Base-by-base conservation (phyloP, 208 protist genomes). In the Zelonia costaricensis region DNA sequence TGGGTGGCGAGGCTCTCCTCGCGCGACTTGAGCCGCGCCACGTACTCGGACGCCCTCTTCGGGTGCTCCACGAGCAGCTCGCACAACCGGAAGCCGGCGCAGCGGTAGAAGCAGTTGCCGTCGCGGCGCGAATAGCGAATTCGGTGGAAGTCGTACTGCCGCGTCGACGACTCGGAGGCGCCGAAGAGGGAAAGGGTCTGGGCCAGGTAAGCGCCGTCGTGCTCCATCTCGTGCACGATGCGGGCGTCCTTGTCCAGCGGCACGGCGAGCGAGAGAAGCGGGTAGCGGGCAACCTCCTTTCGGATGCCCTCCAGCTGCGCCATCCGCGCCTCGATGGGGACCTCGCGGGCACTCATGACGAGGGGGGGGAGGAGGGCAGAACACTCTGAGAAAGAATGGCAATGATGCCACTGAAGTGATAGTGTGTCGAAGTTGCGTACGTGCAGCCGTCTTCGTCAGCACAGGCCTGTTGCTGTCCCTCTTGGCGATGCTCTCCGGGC, bases 21-120 rank as follows among this genome's bases (percentile, higher is more conserved):
- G 10, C 80, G 35, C 3, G 28, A 40, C 23, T 46, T 49, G 15
- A 88, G 35, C 16, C 28, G 43, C 3, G 69, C 35, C 9, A 69
- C 12, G n/a, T 61, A 81, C 0, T 38, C 44, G 0, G 38, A 10
- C 3, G 80, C 80, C 15, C 76, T 54, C 10, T 27, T 31, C 0
- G 57, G 52, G 38, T 74, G 18, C 23, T 44, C 43, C 4, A 81
- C 65, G 42, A 80, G 47, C 3, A 78, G 39, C 44, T 84, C 66
- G 15, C 82, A 74, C n/a, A 93, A 38, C 3, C 69, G 63, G 47
- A 92, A 95, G 18, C 73, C 57, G n/a, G 74, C 76, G 38, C 81
- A 87, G 12, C 89, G 85, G 59, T 85, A 95, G 60, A 95, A 95
- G 70, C 89, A 95, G 58, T 91, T 93, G n/a, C 89, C 89, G 52